phyloP scores from a whole-genome alignment of 2,329 filamentous ascomycete genomes.

The Albifimbria verrucaria region DNA sequence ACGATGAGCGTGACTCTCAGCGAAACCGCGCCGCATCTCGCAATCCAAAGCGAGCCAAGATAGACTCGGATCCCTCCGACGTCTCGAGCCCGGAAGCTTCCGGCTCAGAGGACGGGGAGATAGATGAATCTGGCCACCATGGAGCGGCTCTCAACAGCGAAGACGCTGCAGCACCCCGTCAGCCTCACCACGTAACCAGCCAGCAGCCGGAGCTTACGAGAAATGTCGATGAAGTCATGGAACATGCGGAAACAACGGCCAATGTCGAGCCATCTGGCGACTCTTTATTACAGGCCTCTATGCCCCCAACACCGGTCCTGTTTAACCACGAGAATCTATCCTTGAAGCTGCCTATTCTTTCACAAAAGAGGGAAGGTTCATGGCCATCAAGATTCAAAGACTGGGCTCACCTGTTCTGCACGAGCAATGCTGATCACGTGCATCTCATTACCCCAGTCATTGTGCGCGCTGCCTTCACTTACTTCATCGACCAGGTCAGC shows the following conservation, averaged over 20 bases:
- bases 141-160: not conserved
- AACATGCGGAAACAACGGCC: not conserved
- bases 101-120: constrained; percentile 30
- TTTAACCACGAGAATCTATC: constrained; percentile 15
- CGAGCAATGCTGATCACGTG: constrained; percentile 18
- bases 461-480: constrained; percentile 21
- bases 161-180: not conserved
- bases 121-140: constrained; percentile 17
- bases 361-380: constrained; percentile 23
- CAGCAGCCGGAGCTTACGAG: not conserved
- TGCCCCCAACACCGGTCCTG: constrained; percentile 15
- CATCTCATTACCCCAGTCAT: constrained; percentile 19
- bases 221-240: not conserved
- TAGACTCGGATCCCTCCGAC: constrained; percentile 3
- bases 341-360: constrained; percentile 24
- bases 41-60: constrained; percentile 18
- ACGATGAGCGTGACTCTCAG: not conserved
- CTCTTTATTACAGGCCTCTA: constrained; percentile 6
- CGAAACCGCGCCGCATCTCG: not conserved
- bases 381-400: constrained; percentile 32
- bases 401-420: constrained; percentile 29
- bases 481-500: constrained; percentile 27
- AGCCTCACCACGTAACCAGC: not conserved
- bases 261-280: not conserved
- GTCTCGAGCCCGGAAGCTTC: constrained; percentile 5